Conservation (phyloP, 306 rosid species). For the Lotus japonicus region DNA sequence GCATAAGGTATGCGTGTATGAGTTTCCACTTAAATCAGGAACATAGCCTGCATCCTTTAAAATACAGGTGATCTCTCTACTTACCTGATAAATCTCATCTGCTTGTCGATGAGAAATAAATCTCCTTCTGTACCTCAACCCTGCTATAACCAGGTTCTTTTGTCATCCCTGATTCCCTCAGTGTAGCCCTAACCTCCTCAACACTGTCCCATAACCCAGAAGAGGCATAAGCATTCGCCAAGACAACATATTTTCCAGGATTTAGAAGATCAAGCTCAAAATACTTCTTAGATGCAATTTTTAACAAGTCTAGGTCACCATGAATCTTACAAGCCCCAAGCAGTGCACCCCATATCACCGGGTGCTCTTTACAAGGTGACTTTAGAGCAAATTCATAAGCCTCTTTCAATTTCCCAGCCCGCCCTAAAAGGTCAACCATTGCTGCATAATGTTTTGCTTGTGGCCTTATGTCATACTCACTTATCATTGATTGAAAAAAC, state of each 20-base stretch:
- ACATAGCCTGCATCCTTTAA: conserved; percentile 39
- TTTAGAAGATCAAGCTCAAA: conserved; percentile 48
- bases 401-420: conserved; percentile 55
- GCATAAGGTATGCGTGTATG: not conserved
- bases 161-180: conserved; percentile 52
- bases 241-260: conserved; percentile 55
- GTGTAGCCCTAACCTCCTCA: conserved; percentile 48
- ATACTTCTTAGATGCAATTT: conserved; percentile 56
- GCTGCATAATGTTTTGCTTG: conserved; percentile 68
- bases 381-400: conserved; percentile 52
- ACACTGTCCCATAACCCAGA: conserved; percentile 67
- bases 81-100: conserved; percentile 53
- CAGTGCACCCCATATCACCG: conserved; percentile 70
- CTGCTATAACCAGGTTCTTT: conserved; percentile 79
- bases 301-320: conserved; percentile 51
- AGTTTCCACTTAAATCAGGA: conserved; percentile 33
- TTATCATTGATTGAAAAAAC: conserved; percentile 58
- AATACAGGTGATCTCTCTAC: conserved; percentile 38
- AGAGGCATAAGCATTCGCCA: conserved; percentile 66
- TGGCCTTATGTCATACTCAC: conserved; percentile 54
- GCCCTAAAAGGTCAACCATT: conserved; percentile 66
- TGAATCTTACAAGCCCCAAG: conserved; percentile 70
- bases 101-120: conserved; percentile 36
- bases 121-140: conserved; percentile 57
- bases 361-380: conserved; percentile 46